Base-by-base conservation (phyloP, 768 basidiomycete genomes). In the Boletus vinaceobasis region DNA sequence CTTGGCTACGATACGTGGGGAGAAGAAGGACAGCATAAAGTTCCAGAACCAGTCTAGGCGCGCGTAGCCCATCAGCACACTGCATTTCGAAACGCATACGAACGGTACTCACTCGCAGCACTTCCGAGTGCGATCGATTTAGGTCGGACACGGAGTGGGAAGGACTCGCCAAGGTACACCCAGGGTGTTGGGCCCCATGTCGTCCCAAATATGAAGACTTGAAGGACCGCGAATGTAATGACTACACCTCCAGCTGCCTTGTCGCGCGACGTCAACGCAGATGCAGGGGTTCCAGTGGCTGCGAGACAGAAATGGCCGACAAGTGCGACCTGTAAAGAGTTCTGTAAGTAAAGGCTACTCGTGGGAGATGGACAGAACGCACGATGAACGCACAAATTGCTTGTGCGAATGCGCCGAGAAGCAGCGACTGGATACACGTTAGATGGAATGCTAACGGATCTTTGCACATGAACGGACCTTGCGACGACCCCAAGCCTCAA, bases 121-220 rank as follows among this genome's bases (percentile, higher is more conserved):
- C 84, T 85, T 9, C 87, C 87, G n/a, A 90, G 75, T 0, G 88
- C 88, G 64, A 91, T 90, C 59, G 80, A 76, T 69, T 90, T 90
- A 7, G 90, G 80, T 53, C 88, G 80, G 43, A 92, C 86, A 44
- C 88, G 84, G 23, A 91, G 81, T 14, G 88, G 90, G 80, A 90
- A 91, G 19, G 83, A 85, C 74, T 90, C 88, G 48, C 87, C 87
- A 32, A 88, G 79, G 62, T 88, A 88, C 7, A 88, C 87, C 83
- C 83, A 85, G 59, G 86, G 86, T 33, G 81, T 85, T 7, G 86
- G 85, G 13, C 87, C 88, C 87, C 87, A 90, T 73, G 87, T 89
- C 56, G 85, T 79, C 2, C 81, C 82, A 68, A 80, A 90, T 10
- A 80, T 78, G 60, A 85, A 82, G 27, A 91, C 86, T 48, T 90